A percentile compares a stretch with the other conserved stretches of the same genome.
phyloP scores from a whole-genome alignment of 163 green algal genomes.

The Chloroidium sp. region DNA sequence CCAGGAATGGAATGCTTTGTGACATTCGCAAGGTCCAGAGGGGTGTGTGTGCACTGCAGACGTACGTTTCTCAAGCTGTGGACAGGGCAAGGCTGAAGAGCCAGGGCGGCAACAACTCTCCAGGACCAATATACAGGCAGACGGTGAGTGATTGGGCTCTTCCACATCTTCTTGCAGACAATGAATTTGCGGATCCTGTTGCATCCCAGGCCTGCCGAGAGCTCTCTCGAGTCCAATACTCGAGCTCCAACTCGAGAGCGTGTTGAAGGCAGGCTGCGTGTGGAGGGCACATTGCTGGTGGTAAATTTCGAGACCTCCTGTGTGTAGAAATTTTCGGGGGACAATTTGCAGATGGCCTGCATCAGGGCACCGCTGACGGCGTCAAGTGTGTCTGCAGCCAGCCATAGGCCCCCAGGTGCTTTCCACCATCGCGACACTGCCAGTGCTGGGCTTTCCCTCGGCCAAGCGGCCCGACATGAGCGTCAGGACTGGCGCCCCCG shows the following conservation, averaged over 20 bases:
- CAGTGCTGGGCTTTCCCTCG: slow-evolving; percentile 14
- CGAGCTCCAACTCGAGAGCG: background rate
- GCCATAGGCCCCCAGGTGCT: slow-evolving; percentile 18
- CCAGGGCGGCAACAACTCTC: slow-evolving; percentile 29
- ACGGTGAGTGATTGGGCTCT: background rate
- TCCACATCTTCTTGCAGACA: slow-evolving; percentile 13
- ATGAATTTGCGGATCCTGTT: background rate
- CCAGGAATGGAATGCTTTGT: too few relatives aligned
- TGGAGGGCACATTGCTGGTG: background rate
- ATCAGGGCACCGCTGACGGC: background rate
- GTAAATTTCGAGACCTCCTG: too few relatives aligned
- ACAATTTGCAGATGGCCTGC: background rate
- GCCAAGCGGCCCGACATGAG: slow-evolving; percentile 22
- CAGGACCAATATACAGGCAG: slow-evolving; percentile 23
- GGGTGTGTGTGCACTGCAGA: slow-evolving; percentile 3
- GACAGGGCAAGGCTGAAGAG: slow-evolving; percentile 21
- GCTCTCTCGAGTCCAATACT: background rate
- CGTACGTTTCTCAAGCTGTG: slow-evolving; percentile 22
- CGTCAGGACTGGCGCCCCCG: slow-evolving; percentile 9
- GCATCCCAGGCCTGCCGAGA: background rate
- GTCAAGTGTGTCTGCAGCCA: slow-evolving; percentile 3
- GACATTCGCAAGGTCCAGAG: too few relatives aligned
- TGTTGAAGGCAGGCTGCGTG: background rate
- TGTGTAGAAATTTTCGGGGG: background rate
- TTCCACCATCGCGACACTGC: slow-evolving; percentile 13